Conservation (phyloP, 169 alveolate genomes). For the Ichthyophthirius multifiliis region DNA sequence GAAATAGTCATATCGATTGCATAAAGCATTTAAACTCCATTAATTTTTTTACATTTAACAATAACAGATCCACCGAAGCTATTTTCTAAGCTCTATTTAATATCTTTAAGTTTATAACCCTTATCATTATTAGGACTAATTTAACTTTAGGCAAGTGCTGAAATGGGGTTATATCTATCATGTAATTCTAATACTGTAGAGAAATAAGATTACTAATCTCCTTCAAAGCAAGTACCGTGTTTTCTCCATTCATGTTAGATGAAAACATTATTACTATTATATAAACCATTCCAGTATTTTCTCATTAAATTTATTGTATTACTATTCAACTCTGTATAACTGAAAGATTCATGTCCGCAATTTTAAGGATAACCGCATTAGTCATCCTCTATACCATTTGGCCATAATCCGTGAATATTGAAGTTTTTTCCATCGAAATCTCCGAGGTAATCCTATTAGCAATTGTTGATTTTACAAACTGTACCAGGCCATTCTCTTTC, state of each 20-base stretch:
- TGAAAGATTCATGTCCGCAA: conserved; percentile 19
- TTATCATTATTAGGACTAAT: neutral
- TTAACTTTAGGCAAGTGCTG: neutral
- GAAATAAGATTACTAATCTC: conserved; percentile 15
- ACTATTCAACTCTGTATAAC: too few relatives aligned
- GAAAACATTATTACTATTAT: conserved; percentile 10
- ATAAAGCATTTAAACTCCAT: too few relatives aligned
- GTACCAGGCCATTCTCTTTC: conserved; percentile 39
- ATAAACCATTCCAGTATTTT: conserved; percentile 30
- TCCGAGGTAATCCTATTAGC: conserved; percentile 4
- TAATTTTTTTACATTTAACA: neutral
- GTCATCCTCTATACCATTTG: neutral
- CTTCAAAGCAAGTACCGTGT: conserved; percentile 39
- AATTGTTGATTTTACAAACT: conserved; percentile 10
- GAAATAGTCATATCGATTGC: too few relatives aligned
- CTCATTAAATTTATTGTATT: too few relatives aligned
- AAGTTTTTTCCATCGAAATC: conserved; percentile 13
- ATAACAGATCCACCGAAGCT: neutral
- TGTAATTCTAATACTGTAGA: conserved; percentile 7
- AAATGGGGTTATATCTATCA: conserved; percentile 11
- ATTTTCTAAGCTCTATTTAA: neutral
- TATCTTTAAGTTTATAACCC: neutral
- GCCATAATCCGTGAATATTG: conserved; percentile 43
- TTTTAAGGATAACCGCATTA: conserved; percentile 1
- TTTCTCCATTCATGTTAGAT: conserved; percentile 39